Percentiles rank a stretch among this genome's conserved stretches.
phyloP scores from a whole-genome alignment of 148 eudicot species.

The Pouteria glomerata region DNA sequence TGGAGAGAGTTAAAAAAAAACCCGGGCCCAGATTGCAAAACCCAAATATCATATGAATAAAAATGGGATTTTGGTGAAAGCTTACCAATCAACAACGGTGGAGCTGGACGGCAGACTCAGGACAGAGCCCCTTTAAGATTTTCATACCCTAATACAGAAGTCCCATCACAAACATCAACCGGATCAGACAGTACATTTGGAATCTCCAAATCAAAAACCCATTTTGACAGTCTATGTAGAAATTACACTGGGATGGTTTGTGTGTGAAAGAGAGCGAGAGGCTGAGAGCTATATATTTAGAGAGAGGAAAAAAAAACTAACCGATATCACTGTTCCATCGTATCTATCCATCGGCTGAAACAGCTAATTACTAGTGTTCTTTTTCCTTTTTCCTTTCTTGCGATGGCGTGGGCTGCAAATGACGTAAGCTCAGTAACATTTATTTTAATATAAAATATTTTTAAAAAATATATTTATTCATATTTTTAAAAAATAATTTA shows the following conservation, averaged over 20 bases:
- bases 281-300: neutral
- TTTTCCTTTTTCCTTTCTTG: constrained; percentile 10
- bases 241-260: neutral
- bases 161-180: neutral
- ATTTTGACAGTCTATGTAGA: neutral
- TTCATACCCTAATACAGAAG: constrained; percentile 9
- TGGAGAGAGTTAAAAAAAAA: neutral
- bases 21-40: too few species aligned
- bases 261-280: neutral
- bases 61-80: neutral
- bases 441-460: too few species aligned
- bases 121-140: constrained; percentile 8
- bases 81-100: constrained; percentile 13
- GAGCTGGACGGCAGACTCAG: constrained; percentile 5
- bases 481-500: too few species aligned
- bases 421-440: too few species aligned
- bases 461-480: too few species aligned
- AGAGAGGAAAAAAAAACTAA: neutral
- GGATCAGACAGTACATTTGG: constrained; percentile 4
- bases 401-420: too few species aligned
- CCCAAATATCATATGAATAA: neutral
- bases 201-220: neutral
- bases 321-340: too few species aligned
- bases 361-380: constrained; percentile 6
- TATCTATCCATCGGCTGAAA: too few species aligned